Conservation (phyloP, 2,329 filamentous ascomycete species). For the Diaporthe longicolla region DNA sequence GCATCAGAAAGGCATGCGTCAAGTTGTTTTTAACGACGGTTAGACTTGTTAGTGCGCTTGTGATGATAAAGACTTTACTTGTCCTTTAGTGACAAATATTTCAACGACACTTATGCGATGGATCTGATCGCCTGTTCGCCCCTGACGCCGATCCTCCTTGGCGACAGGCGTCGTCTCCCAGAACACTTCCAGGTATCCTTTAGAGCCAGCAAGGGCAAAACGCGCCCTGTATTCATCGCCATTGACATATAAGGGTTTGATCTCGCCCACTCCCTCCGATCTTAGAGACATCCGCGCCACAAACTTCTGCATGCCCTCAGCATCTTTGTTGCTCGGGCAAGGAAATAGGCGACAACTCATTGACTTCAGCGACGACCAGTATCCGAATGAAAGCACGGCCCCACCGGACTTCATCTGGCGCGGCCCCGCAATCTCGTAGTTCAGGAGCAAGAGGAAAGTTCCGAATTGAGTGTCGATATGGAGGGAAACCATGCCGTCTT, state of each 20-base stretch:
- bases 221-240: slow-evolving; percentile 1
- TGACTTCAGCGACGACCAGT: slow-evolving; percentile 21
- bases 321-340: not conserved
- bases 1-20: not conserved
- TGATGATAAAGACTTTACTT: not conserved
- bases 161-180: slow-evolving; percentile 10
- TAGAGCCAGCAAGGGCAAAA: not conserved
- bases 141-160: not conserved
- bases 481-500: slow-evolving; percentile 6
- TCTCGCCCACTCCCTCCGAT: not conserved
- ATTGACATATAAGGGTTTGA: not conserved
- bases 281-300: slow-evolving; percentile 7
- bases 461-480: slow-evolving; percentile 2
- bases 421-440: not conserved
- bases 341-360: slow-evolving; percentile 1
- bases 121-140: slow-evolving; percentile 1
- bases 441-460: not conserved
- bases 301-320: not conserved
- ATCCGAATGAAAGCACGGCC: slow-evolving; percentile 3
- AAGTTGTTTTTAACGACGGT: not conserved
- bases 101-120: slow-evolving; percentile 16
- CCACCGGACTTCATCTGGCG: not conserved
- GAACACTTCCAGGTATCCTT: not conserved
- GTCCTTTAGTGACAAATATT: slow-evolving; percentile 11
- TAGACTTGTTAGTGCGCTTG: not conserved